Base-by-base conservation (phyloP, 345 rosid genomes). In the Bruguiera sexangula region DNA sequence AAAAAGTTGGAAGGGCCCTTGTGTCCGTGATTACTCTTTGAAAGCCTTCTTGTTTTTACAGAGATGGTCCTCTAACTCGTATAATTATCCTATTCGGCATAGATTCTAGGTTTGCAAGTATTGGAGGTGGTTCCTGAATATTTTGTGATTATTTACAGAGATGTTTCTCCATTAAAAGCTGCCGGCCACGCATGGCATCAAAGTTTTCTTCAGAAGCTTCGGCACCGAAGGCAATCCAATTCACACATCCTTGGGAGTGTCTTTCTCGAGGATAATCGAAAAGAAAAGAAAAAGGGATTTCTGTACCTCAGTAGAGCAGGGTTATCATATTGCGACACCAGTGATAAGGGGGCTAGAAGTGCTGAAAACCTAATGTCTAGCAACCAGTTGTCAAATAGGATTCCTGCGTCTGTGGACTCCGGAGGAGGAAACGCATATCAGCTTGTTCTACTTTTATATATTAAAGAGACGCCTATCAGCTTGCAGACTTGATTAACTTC, bases 251-350 rank as follows among this genome's bases (percentile, higher is more conserved):
- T 72, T 30, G 30, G 66, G 74, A 37, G 58, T 58, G 60, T 50
- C 48, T 69, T 59, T 68, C 51, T 64, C 76, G 31, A 60, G 63
- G 66, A 64, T 67, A 51, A 37, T 21, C 10, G 10, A 69, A 64
- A 78, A 65, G 72, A 68, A 60, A 73, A 75, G 75, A 69, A 78
- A 71, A 71, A 57, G 61, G 68, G 80, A 66, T 20, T 9, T 62
- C 19, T 74, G 79, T 72, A 78, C 79, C 72, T 74, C 81, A 32
- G 82, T 75, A 34, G 81, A 77, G 8, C 85, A 86, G 55, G 84
- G 83, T 11, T 73, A 83, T 32, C 79, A 58, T 37, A 59, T 87
- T 67, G 78, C 74, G 72, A 77, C 13, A 50, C 78, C 22, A 48
- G 58, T 16, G 78, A 70, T 51, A 77, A 65, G 73, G 74, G 66